A percentile compares a stretch with the other conserved stretches of the same genome.
Evolutionary conservation across 2,329 filamentous ascomycete species (phyloP).

Genomic region (Fusarium sp.): DNA sequence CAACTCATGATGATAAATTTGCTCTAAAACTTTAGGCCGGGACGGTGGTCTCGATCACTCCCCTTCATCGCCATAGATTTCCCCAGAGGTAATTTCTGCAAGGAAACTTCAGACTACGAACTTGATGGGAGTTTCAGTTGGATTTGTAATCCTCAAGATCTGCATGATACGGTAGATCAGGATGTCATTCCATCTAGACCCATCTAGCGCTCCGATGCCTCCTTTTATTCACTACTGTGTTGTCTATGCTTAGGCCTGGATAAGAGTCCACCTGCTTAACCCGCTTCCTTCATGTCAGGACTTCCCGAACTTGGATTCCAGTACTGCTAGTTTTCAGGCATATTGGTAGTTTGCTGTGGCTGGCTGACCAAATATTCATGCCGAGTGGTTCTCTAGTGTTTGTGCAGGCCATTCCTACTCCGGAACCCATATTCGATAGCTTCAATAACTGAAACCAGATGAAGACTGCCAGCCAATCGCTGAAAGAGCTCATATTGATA

Average conservation of each 20-base stretch:
- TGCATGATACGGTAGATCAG: background rate
- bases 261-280: background rate
- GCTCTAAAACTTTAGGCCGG: background rate
- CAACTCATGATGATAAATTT: background rate
- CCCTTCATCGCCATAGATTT: background rate
- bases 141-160: background rate
- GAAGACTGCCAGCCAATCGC: background rate
- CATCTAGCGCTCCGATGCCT: constrained; percentile 2
- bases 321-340: constrained; percentile 6
- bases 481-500: background rate
- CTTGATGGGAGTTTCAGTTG: background rate
- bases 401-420: constrained; percentile 23
- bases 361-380: constrained; percentile 20
- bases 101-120: background rate
- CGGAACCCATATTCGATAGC: constrained; percentile 10
- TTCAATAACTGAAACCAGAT: background rate
- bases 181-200: background rate
- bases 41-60: background rate
- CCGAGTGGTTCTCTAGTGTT: constrained; percentile 1
- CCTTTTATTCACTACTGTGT: background rate
- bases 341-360: constrained; percentile 20
- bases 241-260: background rate
- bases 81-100: background rate
- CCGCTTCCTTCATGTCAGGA: background rate
- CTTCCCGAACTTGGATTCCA: background rate